phyloP scores from a whole-genome alignment of 257 asterid species.

The Dorcoceras hygrometricum region DNA sequence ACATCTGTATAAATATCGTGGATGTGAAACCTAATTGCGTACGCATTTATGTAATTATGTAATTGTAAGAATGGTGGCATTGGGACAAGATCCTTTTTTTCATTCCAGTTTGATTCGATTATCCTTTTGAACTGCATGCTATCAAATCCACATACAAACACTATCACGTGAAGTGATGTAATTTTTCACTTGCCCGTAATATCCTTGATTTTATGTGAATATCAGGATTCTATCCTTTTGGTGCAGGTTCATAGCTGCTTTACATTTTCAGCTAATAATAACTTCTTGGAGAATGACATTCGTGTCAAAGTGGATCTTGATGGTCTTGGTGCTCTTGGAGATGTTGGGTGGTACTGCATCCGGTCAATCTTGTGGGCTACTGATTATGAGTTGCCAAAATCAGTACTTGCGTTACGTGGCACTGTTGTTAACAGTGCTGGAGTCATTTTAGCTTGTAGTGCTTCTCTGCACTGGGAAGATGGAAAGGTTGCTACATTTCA shows the following conservation, averaged over 20 bases:
- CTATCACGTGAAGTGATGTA: neutral
- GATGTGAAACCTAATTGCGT: neutral
- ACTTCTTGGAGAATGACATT: conserved; percentile 54
- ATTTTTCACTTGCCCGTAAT: neutral
- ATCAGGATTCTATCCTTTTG: neutral
- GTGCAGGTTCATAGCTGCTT: conserved; percentile 52
- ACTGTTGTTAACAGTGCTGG: conserved; percentile 52
- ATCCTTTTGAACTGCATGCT: too few relatives aligned
- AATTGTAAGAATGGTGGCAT: too few relatives aligned
- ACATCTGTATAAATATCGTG: neutral
- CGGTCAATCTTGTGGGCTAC: conserved; percentile 71
- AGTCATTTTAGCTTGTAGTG: conserved; percentile 58
- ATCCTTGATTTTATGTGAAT: neutral
- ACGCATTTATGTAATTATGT: neutral
- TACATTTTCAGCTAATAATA: conserved; percentile 32
- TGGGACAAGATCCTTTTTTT: too few relatives aligned
- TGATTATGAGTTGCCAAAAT: conserved; percentile 54
- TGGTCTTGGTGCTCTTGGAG: conserved; percentile 76
- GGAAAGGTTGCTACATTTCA: conserved; percentile 62
- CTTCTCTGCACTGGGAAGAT: conserved; percentile 64
- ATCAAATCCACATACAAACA: neutral
- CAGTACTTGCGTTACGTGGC: conserved; percentile 46
- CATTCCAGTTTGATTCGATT: too few relatives aligned
- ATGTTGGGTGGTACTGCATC: conserved; percentile 72
- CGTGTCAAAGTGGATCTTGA: conserved; percentile 75